These are phyloP conservation scores for Grosmannia serpens DNA, from an alignment of 2,329 filamentous ascomycete species.

Conservation along the genomic window DNA sequence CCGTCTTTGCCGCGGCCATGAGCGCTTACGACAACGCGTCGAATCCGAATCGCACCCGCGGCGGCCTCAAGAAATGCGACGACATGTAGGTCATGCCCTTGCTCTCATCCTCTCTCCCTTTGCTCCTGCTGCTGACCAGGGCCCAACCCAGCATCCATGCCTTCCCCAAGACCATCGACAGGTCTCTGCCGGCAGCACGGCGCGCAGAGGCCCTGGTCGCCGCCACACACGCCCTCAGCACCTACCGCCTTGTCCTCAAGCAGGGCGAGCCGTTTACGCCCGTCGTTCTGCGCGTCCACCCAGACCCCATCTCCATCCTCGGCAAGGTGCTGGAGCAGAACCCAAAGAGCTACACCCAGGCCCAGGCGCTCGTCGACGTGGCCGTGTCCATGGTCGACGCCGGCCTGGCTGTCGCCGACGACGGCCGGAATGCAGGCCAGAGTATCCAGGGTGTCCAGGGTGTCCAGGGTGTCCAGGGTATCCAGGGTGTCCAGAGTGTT, in stretches of 20 bases:
- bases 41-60: conserved; percentile 66
- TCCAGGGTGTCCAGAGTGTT: neutral
- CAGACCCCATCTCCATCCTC: conserved; percentile 63
- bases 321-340: conserved; percentile 68
- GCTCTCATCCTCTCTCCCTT: too few species aligned
- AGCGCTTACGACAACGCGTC: conserved; percentile 70
- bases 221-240: conserved; percentile 63
- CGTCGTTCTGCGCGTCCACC: conserved; percentile 63
- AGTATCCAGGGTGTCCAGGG: neutral
- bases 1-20: conserved; percentile 52
- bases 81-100: conserved; percentile 47
- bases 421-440: neutral
- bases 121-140: neutral
- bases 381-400: conserved; percentile 55
- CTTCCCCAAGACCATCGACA: conserved; percentile 46
- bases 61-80: conserved; percentile 65
- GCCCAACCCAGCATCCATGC: conserved; percentile 41
- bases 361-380: conserved; percentile 62
- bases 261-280: conserved; percentile 72
- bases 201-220: conserved; percentile 53
- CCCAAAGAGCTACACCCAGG: conserved; percentile 57
- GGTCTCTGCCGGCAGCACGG: conserved; percentile 36
- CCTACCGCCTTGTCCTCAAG: conserved; percentile 67
- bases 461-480: too few species aligned
- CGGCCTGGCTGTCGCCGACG: conserved; percentile 27